Percentiles rank a stretch among this genome's conserved stretches.
Evolutionary conservation across 148 eudicot genomes (phyloP).

Genomic region (Bassia scoparia): DNA sequence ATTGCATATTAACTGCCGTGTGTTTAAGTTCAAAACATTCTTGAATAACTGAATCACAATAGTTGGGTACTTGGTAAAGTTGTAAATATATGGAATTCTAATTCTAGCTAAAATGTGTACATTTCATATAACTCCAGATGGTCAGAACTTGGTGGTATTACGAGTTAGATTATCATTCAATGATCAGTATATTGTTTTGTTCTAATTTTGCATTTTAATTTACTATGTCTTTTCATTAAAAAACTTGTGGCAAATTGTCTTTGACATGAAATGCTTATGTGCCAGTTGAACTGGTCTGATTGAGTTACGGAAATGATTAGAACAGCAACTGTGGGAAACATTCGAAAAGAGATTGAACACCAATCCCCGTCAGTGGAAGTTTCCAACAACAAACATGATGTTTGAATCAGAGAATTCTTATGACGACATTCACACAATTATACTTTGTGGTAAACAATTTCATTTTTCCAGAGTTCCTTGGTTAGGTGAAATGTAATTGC

Average conservation of each 20-base stretch:
- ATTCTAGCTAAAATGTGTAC: background rate
- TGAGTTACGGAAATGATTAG: slow-evolving; percentile 68
- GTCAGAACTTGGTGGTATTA: background rate
- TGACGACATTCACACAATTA: slow-evolving; percentile 19
- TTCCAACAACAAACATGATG: slow-evolving; percentile 26
- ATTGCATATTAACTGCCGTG: background rate
- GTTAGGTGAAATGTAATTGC: background rate
- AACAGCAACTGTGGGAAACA: slow-evolving; percentile 91
- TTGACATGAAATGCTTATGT: slow-evolving; percentile 6
- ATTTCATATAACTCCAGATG: background rate
- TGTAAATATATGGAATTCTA: background rate
- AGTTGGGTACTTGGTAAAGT: background rate
- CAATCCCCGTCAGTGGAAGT: slow-evolving; percentile 31
- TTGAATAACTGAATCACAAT: background rate
- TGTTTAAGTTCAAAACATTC: background rate
- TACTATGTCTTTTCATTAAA: background rate
- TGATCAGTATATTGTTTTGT: background rate
- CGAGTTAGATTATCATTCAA: background rate
- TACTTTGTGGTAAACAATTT: slow-evolving; percentile 2
- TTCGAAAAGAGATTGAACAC: slow-evolving; percentile 70
- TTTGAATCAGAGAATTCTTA: slow-evolving; percentile 44
- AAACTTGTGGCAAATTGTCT: background rate
- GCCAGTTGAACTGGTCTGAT: slow-evolving; percentile 61
- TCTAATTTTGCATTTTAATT: background rate
- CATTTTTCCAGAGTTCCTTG: slow-evolving; percentile 3